Percentiles rank a stretch among this genome's conserved stretches.
These are phyloP conservation scores for Bacidia rubella DNA, from an alignment of 495 filamentous ascomycete species.

Conservation along the genomic window DNA sequence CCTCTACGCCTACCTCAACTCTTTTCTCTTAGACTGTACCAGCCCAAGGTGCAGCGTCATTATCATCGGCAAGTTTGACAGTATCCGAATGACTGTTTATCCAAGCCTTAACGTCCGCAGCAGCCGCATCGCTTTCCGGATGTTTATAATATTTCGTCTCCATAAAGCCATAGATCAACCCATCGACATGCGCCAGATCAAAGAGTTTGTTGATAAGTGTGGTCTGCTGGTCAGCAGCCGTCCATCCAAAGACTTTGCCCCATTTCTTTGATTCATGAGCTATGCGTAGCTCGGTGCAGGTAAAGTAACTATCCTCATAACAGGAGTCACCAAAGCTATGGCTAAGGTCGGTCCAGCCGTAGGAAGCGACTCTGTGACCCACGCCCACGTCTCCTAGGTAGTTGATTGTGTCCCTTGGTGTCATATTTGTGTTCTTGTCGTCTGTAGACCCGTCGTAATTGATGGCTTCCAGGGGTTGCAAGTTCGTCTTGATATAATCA, in stretches of 20 bases:
- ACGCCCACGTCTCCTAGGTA: neutral
- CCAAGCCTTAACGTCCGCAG: neutral
- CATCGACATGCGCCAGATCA: neutral
- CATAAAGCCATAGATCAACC: slow-evolving; percentile 3
- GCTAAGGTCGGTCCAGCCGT: slow-evolving; percentile 7
- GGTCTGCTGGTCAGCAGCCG: neutral
- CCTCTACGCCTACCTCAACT: too few relatives aligned
- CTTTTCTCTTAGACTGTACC: too few relatives aligned
- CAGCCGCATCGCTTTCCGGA: neutral
- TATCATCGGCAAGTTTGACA: neutral
- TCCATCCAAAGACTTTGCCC: slow-evolving; percentile 3
- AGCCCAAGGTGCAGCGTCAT: neutral
- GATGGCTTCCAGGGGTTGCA: neutral
- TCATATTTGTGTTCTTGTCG: neutral
- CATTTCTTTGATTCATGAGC: neutral
- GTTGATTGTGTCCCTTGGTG: slow-evolving; percentile 3
- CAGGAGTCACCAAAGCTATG: slow-evolving; percentile 13
- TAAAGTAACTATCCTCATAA: neutral
- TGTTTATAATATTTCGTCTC: neutral
- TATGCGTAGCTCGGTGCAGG: slow-evolving; percentile 1
- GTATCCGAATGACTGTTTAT: neutral
- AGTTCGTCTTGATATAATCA: neutral
- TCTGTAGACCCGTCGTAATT: slow-evolving; percentile 4
- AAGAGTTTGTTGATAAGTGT: slow-evolving; percentile 1
- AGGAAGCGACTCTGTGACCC: neutral